phyloP scores from a whole-genome alignment of 257 asterid species.

The Hygrophila difformis region DNA sequence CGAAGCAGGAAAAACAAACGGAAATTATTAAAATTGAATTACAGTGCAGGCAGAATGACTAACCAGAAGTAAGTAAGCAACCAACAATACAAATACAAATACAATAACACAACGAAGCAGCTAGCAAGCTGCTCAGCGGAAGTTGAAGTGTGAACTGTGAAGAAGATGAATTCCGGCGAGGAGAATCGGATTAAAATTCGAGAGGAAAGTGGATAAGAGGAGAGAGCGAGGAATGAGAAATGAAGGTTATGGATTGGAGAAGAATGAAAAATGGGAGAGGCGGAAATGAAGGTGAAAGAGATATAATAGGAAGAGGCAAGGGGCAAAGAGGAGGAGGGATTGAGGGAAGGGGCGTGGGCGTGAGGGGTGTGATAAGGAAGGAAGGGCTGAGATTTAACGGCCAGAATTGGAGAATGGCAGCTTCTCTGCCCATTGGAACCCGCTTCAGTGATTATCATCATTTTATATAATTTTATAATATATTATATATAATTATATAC shows the following conservation, averaged over 20 bases:
- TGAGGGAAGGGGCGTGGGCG: constrained; percentile 22
- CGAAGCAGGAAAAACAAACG: too few relatives aligned
- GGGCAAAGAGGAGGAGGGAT: constrained; percentile 18
- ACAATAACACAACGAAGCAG: neutral
- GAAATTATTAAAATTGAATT: too few relatives aligned
- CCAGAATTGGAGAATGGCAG: constrained; percentile 58
- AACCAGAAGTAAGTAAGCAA: too few relatives aligned
- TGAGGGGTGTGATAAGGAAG: constrained; percentile 73
- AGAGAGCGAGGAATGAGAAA: constrained; percentile 17
- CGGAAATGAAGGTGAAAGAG: too few relatives aligned
- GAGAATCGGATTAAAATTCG: too few relatives aligned
- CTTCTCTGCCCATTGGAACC: constrained; percentile 36
- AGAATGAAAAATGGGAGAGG: constrained; percentile 5
- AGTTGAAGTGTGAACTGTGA: too few relatives aligned
- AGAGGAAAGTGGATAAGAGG: constrained; percentile 12
- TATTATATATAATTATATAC: too few relatives aligned
- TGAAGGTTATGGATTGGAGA: constrained; percentile 13
- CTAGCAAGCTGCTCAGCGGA: too few relatives aligned
- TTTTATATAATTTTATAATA: too few relatives aligned
- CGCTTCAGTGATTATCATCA: constrained; percentile 15
- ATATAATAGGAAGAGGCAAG: constrained; percentile 9
- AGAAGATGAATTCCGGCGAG: too few relatives aligned
- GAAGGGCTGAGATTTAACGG: constrained; percentile 93
- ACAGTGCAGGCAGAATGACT: too few relatives aligned
- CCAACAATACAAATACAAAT: too few relatives aligned